These are phyloP conservation scores for Phylloporus sp. DNA, from an alignment of 768 basidiomycete genomes.

Conservation along the genomic window DNA sequence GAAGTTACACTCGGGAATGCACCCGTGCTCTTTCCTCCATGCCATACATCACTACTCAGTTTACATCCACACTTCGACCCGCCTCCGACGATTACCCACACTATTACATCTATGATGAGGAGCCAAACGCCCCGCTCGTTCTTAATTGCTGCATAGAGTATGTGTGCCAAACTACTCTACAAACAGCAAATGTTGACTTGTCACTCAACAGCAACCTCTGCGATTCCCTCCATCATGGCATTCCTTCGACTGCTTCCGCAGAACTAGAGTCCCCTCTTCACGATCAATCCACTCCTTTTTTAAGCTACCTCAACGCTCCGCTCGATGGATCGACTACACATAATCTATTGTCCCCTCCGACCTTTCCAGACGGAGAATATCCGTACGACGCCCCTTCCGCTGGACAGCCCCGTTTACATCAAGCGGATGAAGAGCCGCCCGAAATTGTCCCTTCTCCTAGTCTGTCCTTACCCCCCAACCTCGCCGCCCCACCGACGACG, in stretches of 20 bases:
- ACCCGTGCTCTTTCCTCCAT: background rate
- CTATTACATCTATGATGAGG: background rate
- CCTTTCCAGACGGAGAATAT: background rate
- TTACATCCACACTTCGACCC: background rate
- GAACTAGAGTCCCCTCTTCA: background rate
- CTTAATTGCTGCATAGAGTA: constrained; percentile 1
- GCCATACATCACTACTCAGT: background rate
- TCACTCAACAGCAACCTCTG: background rate
- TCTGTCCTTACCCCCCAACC: background rate
- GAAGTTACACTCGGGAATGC: background rate
- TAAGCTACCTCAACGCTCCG: background rate
- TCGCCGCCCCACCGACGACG: background rate
- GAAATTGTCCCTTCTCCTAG: background rate
- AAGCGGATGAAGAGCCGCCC: background rate
- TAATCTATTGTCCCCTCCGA: background rate
- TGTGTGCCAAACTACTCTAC: background rate
- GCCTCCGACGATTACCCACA: background rate
- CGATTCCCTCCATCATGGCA: background rate
- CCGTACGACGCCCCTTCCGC: background rate
- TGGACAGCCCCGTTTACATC: background rate
- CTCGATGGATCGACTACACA: background rate
- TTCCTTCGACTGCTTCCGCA: background rate
- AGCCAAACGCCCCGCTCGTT: background rate
- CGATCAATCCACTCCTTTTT: background rate
- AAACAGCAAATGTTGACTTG: background rate